Percentiles rank a stretch among this genome's conserved stretches.
These are phyloP conservation scores for Zea luxurians DNA, from an alignment of 176 grass and related monocot species.

Conservation along the genomic window DNA sequence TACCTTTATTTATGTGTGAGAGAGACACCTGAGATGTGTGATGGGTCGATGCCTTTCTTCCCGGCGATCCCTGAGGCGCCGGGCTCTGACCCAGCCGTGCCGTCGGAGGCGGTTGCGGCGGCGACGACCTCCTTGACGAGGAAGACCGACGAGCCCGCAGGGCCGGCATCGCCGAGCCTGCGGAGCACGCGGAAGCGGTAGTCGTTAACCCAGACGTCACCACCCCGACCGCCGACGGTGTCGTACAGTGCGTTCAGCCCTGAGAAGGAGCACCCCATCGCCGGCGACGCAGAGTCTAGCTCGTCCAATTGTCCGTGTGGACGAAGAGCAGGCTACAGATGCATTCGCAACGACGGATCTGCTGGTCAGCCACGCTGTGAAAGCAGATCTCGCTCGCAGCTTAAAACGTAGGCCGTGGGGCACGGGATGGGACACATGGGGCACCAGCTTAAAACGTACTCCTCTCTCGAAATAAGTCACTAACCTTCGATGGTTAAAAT, in stretches of 20 bases:
- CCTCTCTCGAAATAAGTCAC: too few relatives aligned
- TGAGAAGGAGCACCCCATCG: slow-evolving; percentile 94
- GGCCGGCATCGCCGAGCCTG: slow-evolving; percentile 69
- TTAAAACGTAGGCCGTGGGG: too few relatives aligned
- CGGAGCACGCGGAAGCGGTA: slow-evolving; percentile 75
- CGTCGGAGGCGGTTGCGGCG: slow-evolving; percentile 22
- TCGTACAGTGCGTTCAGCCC: slow-evolving; percentile 81
- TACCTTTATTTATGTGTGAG: not conserved
- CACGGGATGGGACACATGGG: too few relatives aligned
- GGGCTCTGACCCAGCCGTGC: slow-evolving; percentile 21
- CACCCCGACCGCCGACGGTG: slow-evolving; percentile 50
- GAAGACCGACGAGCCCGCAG: slow-evolving; percentile 57
- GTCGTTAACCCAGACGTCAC: slow-evolving; percentile 88
- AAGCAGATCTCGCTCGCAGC: too few relatives aligned
- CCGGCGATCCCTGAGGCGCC: slow-evolving; percentile 44
- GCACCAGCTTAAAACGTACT: too few relatives aligned
- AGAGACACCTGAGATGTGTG: slow-evolving; percentile 75
- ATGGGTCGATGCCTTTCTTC: slow-evolving; percentile 73
- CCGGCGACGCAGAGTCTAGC: slow-evolving; percentile 1
- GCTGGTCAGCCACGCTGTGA: not conserved
- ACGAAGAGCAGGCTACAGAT: not conserved
- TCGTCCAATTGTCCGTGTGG: slow-evolving; percentile 3
- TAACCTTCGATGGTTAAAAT: too few relatives aligned
- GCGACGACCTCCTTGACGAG: slow-evolving; percentile 83
- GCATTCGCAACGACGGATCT: slow-evolving; percentile 13